phyloP scores from a whole-genome alignment of 1,284 basidiomycete species.

The Mycena citricolor region DNA sequence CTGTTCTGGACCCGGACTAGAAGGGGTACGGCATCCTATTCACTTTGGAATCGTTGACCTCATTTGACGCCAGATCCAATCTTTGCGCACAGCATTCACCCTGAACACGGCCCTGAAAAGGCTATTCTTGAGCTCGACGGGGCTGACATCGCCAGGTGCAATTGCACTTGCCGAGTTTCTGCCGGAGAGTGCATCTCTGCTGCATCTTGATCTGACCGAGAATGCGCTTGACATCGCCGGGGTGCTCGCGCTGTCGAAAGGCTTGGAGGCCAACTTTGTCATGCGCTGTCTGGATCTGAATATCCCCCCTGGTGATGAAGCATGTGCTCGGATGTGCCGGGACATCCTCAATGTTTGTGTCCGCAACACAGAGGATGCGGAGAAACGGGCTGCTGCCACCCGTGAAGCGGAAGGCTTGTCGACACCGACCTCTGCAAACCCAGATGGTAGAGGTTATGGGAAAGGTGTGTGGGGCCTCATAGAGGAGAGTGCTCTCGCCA shows the following conservation, averaged over 20 bases:
- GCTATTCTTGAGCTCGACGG: constrained; percentile 86
- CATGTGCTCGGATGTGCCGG: constrained; percentile 80
- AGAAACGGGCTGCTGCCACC: constrained; percentile 42
- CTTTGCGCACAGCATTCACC: constrained; percentile 88
- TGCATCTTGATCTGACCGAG: constrained; percentile 86
- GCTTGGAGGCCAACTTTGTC: constrained; percentile 78
- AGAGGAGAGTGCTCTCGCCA: constrained; percentile 76
- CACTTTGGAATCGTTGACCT: neutral
- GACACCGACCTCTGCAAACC: constrained; percentile 26
- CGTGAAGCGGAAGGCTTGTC: constrained; percentile 24
- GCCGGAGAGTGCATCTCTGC: constrained; percentile 82
- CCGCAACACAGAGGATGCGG: constrained; percentile 86
- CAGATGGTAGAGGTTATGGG: constrained; percentile 44
- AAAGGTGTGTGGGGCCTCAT: constrained; percentile 80
- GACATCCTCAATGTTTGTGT: constrained; percentile 84
- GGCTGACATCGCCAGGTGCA: constrained; percentile 81
- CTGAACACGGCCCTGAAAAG: constrained; percentile 91
- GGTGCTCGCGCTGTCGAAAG: constrained; percentile 88
- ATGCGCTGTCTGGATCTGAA: constrained; percentile 94
- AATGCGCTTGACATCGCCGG: constrained; percentile 87
- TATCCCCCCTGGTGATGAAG: constrained; percentile 86
- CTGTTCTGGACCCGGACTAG: constrained; percentile 83
- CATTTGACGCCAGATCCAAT: constrained; percentile 65
- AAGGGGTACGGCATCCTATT: constrained; percentile 63
- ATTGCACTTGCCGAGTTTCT: constrained; percentile 96